Conservation (phyloP, 225 moss, liverwort and hornwort genomes). For the Climacium dendroides region DNA sequence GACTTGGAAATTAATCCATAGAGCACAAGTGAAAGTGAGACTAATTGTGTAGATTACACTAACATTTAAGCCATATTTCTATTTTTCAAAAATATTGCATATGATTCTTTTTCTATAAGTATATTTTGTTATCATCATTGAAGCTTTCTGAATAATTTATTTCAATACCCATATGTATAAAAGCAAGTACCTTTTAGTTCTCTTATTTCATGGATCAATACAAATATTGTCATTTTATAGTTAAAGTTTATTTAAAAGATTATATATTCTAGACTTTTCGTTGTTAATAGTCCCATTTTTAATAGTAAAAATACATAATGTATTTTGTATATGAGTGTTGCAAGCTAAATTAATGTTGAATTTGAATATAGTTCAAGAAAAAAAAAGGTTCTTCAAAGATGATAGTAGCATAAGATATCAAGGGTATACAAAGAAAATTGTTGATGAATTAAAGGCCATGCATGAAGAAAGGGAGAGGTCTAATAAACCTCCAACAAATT, state of each 20-base stretch:
- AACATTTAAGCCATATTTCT: not conserved
- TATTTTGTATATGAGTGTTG: not conserved
- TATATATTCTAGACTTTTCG: not conserved
- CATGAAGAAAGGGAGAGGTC: not conserved
- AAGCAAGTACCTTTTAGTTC: not conserved
- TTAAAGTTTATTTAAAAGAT: not conserved
- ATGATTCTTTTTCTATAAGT: not conserved
- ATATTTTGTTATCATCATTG: not conserved
- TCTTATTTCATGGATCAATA: not conserved
- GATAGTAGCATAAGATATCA: not conserved
- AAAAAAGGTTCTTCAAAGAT: not conserved
- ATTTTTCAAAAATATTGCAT: too few species aligned
- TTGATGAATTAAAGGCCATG: not conserved
- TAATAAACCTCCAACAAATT: not conserved
- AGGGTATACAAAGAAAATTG: not conserved
- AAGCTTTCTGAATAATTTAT: not conserved
- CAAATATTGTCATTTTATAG: not conserved
- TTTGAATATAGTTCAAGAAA: not conserved
- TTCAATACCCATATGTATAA: not conserved
- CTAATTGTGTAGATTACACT: not conserved
- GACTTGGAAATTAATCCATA: too few species aligned
- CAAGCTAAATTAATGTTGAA: not conserved
- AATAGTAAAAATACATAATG: not conserved
- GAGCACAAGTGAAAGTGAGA: not conserved
- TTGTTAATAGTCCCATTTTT: not conserved